Conservation (phyloP, 306 rosid species). For the Hippophae tibetana region DNA sequence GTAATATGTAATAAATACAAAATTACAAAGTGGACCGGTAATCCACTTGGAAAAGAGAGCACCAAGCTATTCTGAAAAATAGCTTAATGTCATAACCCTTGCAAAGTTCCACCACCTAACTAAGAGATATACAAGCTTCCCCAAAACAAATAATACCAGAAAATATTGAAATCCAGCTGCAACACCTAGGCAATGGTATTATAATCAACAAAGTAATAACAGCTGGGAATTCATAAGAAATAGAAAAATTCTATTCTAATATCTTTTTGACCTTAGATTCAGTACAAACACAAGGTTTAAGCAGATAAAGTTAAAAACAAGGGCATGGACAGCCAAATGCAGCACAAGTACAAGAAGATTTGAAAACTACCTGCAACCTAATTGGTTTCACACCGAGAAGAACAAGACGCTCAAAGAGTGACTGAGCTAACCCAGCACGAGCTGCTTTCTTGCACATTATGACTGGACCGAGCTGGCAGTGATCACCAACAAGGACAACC, state of each 20-base stretch:
- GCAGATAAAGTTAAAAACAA: too few species aligned
- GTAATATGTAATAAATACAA: too few species aligned
- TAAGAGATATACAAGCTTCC: too few species aligned
- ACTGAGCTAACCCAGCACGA: constrained; percentile 97
- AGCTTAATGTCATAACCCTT: too few species aligned
- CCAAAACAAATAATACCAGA: neutral
- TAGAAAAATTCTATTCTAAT: neutral
- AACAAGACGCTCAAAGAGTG: constrained; percentile 97
- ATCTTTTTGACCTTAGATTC: too few species aligned
- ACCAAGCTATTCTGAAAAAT: too few species aligned
- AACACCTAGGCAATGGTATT: neutral
- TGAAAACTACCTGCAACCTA: constrained; percentile 75
- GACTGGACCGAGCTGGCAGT: constrained; percentile 99
- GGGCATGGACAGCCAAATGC: too few species aligned
- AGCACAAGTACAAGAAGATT: too few species aligned
- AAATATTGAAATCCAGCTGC: neutral
- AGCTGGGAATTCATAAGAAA: neutral
- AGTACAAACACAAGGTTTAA: too few species aligned
- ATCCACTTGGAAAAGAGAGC: too few species aligned
- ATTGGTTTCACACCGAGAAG: constrained; percentile 95
- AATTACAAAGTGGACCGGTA: too few species aligned
- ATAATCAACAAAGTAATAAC: neutral
- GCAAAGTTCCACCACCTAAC: too few species aligned
- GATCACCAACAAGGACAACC: constrained; percentile 98
- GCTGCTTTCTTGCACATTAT: constrained; percentile 99